Percentiles rank a stretch among this genome's conserved stretches.
Conservation (phyloP, 2,329 filamentous ascomycete species). For the Fusarium gaditjirri region DNA sequence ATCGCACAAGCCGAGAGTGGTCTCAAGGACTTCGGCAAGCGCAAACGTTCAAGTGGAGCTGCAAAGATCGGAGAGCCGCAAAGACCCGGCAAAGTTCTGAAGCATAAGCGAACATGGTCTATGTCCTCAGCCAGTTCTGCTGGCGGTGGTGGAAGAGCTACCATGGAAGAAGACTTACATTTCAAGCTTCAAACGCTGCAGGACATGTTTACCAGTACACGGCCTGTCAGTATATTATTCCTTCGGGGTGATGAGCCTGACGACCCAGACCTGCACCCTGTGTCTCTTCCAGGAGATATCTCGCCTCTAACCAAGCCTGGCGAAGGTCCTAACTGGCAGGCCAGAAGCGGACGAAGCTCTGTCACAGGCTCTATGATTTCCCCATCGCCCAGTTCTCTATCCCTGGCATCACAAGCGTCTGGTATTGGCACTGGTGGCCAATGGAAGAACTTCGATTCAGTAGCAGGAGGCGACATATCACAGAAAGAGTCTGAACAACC, state of each 20-base stretch:
- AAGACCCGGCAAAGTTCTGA: constrained; percentile 82
- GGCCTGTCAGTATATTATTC: constrained; percentile 81
- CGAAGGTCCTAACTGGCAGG: constrained; percentile 62
- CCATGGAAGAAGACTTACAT: constrained; percentile 79
- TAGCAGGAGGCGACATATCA: constrained; percentile 60
- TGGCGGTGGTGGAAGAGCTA: constrained; percentile 57
- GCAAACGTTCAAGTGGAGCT: constrained; percentile 65
- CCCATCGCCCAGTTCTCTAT: constrained; percentile 73
- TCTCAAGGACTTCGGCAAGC: constrained; percentile 73
- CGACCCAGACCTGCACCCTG: constrained; percentile 82
- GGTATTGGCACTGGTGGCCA: constrained; percentile 54
- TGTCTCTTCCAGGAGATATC: constrained; percentile 75
- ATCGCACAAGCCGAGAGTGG: constrained; percentile 80
- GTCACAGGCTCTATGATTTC: constrained; percentile 72
- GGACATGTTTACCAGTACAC: constrained; percentile 89
- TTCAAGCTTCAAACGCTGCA: constrained; percentile 81
- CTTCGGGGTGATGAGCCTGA: constrained; percentile 80
- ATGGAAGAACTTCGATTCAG: constrained; percentile 69
- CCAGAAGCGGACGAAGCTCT: constrained; percentile 65
- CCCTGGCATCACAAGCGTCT: constrained; percentile 67
- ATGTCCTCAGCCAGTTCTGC: constrained; percentile 82
- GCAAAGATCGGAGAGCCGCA: constrained; percentile 61
- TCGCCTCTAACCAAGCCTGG: constrained; percentile 67
- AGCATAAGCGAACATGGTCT: constrained; percentile 95
- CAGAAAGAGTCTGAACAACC: constrained; percentile 63